Evolutionary conservation across 2,329 filamentous ascomycete species (phyloP), one percentile per base, ranked within the genome.

Genomic region (Cordyceps tenuipes): DNA sequence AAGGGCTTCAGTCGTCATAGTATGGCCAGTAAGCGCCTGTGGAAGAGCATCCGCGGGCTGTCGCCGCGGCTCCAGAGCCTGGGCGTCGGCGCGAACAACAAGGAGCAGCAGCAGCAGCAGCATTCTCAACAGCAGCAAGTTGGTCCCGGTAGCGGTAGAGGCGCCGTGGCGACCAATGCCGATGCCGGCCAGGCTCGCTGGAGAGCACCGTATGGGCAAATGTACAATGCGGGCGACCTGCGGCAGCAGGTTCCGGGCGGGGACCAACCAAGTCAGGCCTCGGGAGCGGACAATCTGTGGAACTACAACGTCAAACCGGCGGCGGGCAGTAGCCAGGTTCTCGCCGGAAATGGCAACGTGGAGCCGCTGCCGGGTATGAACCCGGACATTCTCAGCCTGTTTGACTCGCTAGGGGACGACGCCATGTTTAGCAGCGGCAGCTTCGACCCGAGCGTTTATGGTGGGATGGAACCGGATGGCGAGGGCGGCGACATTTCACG

Each of bases 21-120:
- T n/a, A 64, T 64, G 0, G 69, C 67, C 0, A 74, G 71, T 31
- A 66, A 68, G 1, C 63, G 74, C 0, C 57, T 73, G 0, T 75
- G 72, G 72, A 71, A 70, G 17, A 73, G 67, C 21, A 73, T 76
- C 10, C 64, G 69, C 0, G 69, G 69, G 0, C 60, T 74, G 21
- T 65, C 74, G 5, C 71, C 73, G 0, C 63, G 70, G 1, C 62
- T 75, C 23, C 67, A 64, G 29, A 66, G 62, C 0, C 63, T 73
- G 1, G 68, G 67, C 62, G 65, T 3, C 50, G 63, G 21, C 6
- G 36, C 31, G 31, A 43, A 23, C 34, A 41, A 1, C 26, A 41
- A 51, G 12, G 36, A 59, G 19, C 48, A 31, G 29, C 34, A 44
- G 47, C 44, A 36, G 10, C 39, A 13, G 5, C 34, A 41, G 3